These are phyloP conservation scores for Lentinula edodes DNA, from an alignment of 768 basidiomycete genomes.

Conservation along the genomic window DNA sequence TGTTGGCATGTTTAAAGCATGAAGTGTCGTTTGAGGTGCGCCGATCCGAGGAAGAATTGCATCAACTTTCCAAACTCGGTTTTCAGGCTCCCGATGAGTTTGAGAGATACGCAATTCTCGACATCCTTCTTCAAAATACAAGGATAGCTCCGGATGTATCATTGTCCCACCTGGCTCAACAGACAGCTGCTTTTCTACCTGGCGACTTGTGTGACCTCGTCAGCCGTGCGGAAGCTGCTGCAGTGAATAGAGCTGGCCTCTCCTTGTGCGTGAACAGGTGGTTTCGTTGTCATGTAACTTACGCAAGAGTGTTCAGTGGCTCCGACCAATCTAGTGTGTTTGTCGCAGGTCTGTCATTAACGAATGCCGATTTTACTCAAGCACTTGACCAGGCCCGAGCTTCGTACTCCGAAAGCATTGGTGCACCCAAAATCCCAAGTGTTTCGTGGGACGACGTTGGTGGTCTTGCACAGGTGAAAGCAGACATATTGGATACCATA, in stretches of 20 bases:
- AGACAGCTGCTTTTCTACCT: conserved; percentile 88
- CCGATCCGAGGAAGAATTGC: background rate
- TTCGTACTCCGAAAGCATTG: conserved; percentile 87
- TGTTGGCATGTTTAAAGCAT: conserved; percentile 80
- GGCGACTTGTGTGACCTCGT: conserved; percentile 74
- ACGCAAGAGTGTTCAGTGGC: background rate
- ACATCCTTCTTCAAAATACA: conserved; percentile 31
- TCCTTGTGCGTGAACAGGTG: conserved; percentile 25
- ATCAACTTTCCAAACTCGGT: background rate
- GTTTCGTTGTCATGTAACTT: background rate
- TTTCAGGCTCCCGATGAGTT: conserved; percentile 74
- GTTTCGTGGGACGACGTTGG: conserved; percentile 98
- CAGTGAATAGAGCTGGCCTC: conserved; percentile 42
- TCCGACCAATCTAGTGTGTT: background rate
- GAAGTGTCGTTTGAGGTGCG: conserved; percentile 70
- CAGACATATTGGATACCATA: conserved; percentile 93
- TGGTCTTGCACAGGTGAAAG: conserved; percentile 80
- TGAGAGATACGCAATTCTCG: conserved; percentile 62
- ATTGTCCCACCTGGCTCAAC: conserved; percentile 62
- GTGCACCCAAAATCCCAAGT: conserved; percentile 93
- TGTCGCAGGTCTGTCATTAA: conserved; percentile 36
- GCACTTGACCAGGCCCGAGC: conserved; percentile 70
- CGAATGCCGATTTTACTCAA: conserved; percentile 59
- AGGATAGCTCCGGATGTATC: conserved; percentile 73
- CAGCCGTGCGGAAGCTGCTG: conserved; percentile 45